Percentiles rank a stretch among this genome's conserved stretches.
These are phyloP conservation scores for Penicillium janthinellum DNA, from an alignment of 2,329 filamentous ascomycete species.

Conservation along the genomic window DNA sequence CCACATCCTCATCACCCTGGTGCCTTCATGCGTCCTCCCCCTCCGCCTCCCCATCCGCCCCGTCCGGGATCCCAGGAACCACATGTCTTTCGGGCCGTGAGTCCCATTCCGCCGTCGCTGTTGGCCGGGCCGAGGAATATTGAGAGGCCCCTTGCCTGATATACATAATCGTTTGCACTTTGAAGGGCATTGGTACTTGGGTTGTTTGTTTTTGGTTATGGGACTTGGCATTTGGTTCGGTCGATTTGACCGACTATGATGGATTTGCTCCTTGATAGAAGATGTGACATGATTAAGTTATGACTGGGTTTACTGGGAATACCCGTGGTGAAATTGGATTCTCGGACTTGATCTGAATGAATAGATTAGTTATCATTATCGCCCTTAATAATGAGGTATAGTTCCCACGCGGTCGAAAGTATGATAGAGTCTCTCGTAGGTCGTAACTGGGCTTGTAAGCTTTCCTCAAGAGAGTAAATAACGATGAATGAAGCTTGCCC, in stretches of 20 bases:
- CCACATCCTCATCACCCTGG: conserved; percentile 16
- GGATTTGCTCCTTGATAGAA: not conserved
- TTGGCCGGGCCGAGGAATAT: conserved; percentile 34
- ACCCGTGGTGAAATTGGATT: conserved; percentile 8
- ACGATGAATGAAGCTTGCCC: too few species aligned
- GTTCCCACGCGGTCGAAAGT: too few species aligned
- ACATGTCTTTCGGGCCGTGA: conserved; percentile 20
- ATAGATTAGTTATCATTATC: not conserved
- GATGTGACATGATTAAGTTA: conserved; percentile 7
- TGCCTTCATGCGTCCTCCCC: conserved; percentile 15
- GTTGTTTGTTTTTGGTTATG: not conserved
- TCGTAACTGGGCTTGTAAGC: too few species aligned
- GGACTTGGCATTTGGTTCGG: not conserved
- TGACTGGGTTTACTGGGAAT: conserved; percentile 7
- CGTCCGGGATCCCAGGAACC: conserved; percentile 22
- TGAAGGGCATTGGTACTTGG: not conserved
- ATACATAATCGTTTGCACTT: not conserved
- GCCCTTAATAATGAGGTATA: too few species aligned
- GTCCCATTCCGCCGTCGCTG: conserved; percentile 25
- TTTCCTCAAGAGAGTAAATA: too few species aligned
- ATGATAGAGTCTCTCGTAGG: too few species aligned
- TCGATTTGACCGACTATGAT: not conserved
- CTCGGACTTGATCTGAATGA: not conserved
- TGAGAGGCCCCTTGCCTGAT: conserved; percentile 43
- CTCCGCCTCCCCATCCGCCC: conserved; percentile 19